Evolutionary conservation across 495 filamentous ascomycete species (phyloP).

Genomic region (Podospora tetraspora): DNA sequence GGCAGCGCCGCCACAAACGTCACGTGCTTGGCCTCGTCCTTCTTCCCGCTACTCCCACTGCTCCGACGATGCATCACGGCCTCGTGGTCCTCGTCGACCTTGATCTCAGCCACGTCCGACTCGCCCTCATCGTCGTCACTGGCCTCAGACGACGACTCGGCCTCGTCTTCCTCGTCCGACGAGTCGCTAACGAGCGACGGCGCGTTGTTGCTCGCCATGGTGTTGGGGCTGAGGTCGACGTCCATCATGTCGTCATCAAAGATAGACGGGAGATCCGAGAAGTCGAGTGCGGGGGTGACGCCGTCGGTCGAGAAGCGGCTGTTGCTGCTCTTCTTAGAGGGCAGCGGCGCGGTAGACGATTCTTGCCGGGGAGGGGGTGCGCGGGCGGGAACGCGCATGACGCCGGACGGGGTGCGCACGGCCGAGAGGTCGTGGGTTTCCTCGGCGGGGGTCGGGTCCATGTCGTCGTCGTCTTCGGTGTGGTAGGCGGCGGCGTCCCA

Average conservation of each 20-base stretch:
- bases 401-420: constrained; percentile 33
- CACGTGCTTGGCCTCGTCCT: constrained; percentile 43
- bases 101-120: constrained; percentile 47
- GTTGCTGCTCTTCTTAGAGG: constrained; percentile 47
- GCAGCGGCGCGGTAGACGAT: constrained; percentile 34
- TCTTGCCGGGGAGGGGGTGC: constrained; percentile 42
- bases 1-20: constrained; percentile 33
- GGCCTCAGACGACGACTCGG: constrained; percentile 41
- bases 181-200: constrained; percentile 87
- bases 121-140: constrained; percentile 40
- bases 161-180: constrained; percentile 63
- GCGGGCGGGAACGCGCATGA: constrained; percentile 53
- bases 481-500: constrained; percentile 44
- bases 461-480: constrained; percentile 46
- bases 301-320: constrained; percentile 28
- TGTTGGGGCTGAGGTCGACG: constrained; percentile 70
- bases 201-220: constrained; percentile 69
- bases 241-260: constrained; percentile 49
- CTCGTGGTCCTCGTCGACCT: constrained; percentile 37
- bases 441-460: constrained; percentile 26
- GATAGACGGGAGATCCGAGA: constrained; percentile 33
- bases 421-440: constrained; percentile 21
- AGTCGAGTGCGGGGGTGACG: constrained; percentile 1
- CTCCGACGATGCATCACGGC: constrained; percentile 29
- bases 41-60: constrained; percentile 35